These are phyloP conservation scores for Podila minutissima DNA, from an alignment of 192 early-diverging fungal genomes.

Conservation along the genomic window DNA sequence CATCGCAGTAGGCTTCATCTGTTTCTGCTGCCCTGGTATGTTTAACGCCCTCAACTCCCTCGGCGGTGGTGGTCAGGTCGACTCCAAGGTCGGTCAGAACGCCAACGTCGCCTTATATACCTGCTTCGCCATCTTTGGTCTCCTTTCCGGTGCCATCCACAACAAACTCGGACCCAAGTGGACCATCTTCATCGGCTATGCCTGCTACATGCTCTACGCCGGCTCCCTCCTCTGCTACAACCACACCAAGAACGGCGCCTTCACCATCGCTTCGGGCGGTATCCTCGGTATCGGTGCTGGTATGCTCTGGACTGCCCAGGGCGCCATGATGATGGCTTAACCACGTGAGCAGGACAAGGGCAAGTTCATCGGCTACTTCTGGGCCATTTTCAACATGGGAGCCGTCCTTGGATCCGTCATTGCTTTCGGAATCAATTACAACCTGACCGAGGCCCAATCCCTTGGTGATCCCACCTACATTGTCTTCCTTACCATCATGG, in stretches of 20 bases:
- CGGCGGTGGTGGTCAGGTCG: constrained; percentile 74
- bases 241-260: constrained; percentile 62
- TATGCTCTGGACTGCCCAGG: constrained; percentile 78
- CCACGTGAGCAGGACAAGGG: constrained; percentile 85
- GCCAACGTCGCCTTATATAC: constrained; percentile 83
- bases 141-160: constrained; percentile 79
- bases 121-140: constrained; percentile 81
- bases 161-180: constrained; percentile 81
- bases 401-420: constrained; percentile 83
- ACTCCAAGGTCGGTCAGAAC: constrained; percentile 69
- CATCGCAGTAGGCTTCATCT: constrained; percentile 76
- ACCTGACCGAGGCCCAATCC: constrained; percentile 51
- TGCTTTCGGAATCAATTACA: constrained; percentile 76
- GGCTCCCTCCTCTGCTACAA: constrained; percentile 80
- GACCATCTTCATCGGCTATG: constrained; percentile 73
- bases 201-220: constrained; percentile 79
- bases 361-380: constrained; percentile 85
- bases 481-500: constrained; percentile 76
- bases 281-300: constrained; percentile 86
- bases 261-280: constrained; percentile 80
- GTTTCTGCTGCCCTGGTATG: constrained; percentile 84
- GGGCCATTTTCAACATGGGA: constrained; percentile 87
- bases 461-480: constrained; percentile 80
- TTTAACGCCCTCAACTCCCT: constrained; percentile 75
- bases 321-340: constrained; percentile 90